phyloP scores from a whole-genome alignment of 108 stramenopile species.

The Asterionellopsis glacialis region DNA sequence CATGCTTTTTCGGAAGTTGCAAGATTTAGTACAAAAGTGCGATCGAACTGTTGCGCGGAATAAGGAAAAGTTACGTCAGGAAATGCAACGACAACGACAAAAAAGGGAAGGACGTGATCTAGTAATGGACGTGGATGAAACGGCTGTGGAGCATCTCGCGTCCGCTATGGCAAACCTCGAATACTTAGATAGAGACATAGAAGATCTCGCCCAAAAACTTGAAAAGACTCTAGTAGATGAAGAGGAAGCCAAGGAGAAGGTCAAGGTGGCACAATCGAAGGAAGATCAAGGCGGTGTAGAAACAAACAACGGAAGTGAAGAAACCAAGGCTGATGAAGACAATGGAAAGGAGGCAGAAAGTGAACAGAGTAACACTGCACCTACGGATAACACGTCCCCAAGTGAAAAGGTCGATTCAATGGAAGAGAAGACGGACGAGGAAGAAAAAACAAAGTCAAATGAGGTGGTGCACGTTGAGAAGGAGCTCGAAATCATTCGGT shows the following conservation, averaged over 20 bases:
- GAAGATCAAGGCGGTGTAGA: constrained; percentile 7
- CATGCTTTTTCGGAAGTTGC: constrained; percentile 66
- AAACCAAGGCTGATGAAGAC: constrained; percentile 4
- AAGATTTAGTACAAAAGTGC: constrained; percentile 68
- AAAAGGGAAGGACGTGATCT: constrained; percentile 35
- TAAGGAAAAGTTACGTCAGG: constrained; percentile 74
- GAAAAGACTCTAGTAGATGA: constrained; percentile 18
- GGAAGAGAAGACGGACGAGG: constrained; percentile 1
- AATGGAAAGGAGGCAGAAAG: not conserved
- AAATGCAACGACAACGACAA: constrained; percentile 51
- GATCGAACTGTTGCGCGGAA: constrained; percentile 74
- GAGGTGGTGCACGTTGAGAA: constrained; percentile 8
- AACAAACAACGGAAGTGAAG: constrained; percentile 5
- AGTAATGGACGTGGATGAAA: constrained; percentile 42
- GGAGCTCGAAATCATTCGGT: constrained; percentile 33
- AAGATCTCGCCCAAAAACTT: constrained; percentile 13
- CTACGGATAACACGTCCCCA: not conserved
- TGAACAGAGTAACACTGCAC: not conserved
- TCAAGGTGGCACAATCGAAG: constrained; percentile 3
- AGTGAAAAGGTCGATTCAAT: constrained; percentile 1
- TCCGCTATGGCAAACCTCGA: not conserved
- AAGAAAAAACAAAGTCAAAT: not conserved
- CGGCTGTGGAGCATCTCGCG: constrained; percentile 54
- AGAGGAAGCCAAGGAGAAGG: constrained; percentile 27
- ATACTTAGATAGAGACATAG: constrained; percentile 6